Evolutionary conservation across 2,329 filamentous ascomycete genomes (phyloP).

Genomic region (Teratosphaeria epicoccoides): DNA sequence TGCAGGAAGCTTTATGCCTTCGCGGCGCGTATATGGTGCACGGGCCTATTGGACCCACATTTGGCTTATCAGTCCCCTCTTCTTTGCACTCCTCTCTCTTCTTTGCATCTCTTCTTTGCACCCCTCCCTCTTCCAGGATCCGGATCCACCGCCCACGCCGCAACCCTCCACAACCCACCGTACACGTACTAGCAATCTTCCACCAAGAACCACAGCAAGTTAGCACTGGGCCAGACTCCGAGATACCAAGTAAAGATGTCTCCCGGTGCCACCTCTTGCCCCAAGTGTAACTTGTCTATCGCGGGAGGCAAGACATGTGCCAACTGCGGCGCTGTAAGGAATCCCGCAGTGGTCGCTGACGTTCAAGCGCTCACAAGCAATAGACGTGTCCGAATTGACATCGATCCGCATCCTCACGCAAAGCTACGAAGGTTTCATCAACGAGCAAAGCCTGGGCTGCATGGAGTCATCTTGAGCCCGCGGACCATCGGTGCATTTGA

Average conservation of each 20-base stretch:
- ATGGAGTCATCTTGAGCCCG: too few relatives aligned
- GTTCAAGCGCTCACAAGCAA: background rate
- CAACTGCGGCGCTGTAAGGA: constrained; percentile 1
- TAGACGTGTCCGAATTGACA: background rate
- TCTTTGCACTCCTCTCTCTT: background rate
- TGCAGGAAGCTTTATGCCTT: background rate
- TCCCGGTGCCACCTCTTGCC: background rate
- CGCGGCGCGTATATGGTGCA: background rate
- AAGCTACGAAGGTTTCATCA: too few relatives aligned
- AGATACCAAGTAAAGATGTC: background rate
- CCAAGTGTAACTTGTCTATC: background rate
- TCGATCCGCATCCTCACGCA: background rate
- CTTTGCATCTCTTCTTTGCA: too few relatives aligned
- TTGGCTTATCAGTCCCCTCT: background rate
- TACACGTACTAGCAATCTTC: too few relatives aligned
- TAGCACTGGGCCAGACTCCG: background rate
- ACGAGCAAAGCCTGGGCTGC: too few relatives aligned
- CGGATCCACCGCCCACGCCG: too few relatives aligned
- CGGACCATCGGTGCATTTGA: too few relatives aligned
- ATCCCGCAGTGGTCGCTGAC: background rate
- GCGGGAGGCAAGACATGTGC: constrained; percentile 1
- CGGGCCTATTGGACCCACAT: background rate
- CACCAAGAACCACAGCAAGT: background rate
- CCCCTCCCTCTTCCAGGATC: too few relatives aligned
- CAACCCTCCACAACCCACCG: too few relatives aligned